These are phyloP conservation scores for Orbilia quercus DNA, from an alignment of 2,329 filamentous ascomycete genomes.

Conservation along the genomic window DNA sequence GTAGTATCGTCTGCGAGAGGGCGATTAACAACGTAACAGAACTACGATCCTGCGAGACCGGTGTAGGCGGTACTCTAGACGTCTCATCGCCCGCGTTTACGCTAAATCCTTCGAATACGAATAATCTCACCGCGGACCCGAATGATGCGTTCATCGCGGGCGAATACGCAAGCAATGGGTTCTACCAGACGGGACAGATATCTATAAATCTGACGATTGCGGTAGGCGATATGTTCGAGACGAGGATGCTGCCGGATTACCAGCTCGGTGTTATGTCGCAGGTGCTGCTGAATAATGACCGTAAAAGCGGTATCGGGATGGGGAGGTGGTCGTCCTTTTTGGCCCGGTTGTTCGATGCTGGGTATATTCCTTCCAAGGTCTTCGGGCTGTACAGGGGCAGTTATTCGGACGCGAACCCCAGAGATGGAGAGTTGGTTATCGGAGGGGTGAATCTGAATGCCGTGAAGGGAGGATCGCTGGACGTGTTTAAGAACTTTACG, in stretches of 20 bases:
- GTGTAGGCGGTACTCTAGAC: slow-evolving; percentile 1
- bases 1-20: slow-evolving; percentile 6
- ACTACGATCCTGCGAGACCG: background rate
- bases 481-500: slow-evolving; percentile 11
- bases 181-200: background rate
- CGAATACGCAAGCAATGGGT: background rate
- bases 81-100: background rate
- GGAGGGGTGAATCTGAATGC: background rate
- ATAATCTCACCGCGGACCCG: slow-evolving; percentile 15
- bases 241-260: slow-evolving; percentile 1
- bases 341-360: slow-evolving; percentile 9
- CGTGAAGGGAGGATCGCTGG: background rate
- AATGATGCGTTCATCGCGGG: slow-evolving; percentile 14
- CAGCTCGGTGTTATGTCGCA: slow-evolving; percentile 2
- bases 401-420: background rate
- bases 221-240: no score
- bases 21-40: background rate
- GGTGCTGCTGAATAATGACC: background rate
- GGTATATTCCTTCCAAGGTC: slow-evolving; percentile 16
- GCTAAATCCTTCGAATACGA: background rate
- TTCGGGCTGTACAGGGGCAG: slow-evolving; percentile 6
- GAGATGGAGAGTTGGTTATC: slow-evolving; percentile 18
- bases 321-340: slow-evolving; percentile 18
- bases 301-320: slow-evolving; percentile 5
- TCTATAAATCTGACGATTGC: background rate